These are phyloP conservation scores for Canavalia ensiformis DNA, from an alignment of 306 rosid genomes.

Conservation along the genomic window DNA sequence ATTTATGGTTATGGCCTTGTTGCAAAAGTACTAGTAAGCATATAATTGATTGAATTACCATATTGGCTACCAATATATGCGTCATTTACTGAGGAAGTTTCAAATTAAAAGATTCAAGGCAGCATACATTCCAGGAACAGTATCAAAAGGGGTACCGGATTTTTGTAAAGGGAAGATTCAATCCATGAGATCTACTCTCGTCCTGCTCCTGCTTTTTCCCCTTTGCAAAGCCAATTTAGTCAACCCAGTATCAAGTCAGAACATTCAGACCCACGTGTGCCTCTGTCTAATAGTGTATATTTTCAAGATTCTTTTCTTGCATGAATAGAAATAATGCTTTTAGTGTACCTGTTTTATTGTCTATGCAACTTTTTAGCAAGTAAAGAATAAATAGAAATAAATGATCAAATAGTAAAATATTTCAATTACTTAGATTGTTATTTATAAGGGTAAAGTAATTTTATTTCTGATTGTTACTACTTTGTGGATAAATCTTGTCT, in stretches of 20 bases:
- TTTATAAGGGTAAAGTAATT: neutral
- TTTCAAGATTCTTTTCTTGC: no score
- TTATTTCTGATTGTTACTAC: slow-evolving; percentile 4
- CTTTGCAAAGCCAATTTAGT: slow-evolving; percentile 57
- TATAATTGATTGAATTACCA: neutral
- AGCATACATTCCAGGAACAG: slow-evolving; percentile 73
- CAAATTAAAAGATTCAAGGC: slow-evolving; percentile 72
- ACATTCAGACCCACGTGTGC: slow-evolving; percentile 39
- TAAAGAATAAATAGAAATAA: neutral
- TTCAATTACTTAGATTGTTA: neutral
- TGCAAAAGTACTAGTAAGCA: neutral
- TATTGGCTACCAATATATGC: neutral
- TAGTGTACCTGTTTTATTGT: no score
- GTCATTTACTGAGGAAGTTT: neutral
- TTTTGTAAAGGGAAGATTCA: slow-evolving; percentile 90
- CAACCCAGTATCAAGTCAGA: slow-evolving; percentile 52
- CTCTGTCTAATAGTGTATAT: neutral
- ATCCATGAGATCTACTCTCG: slow-evolving; percentile 84
- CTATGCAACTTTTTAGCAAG: no score
- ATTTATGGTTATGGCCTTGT: neutral
- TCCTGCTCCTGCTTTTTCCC: slow-evolving; percentile 71
- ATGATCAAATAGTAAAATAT: neutral
- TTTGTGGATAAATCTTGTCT: slow-evolving; percentile 31
- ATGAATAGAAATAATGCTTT: no score
- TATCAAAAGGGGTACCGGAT: slow-evolving; percentile 94